These are phyloP conservation scores for Spathaspora girioi DNA, from an alignment of 805 yeast species.

Conservation along the genomic window DNA sequence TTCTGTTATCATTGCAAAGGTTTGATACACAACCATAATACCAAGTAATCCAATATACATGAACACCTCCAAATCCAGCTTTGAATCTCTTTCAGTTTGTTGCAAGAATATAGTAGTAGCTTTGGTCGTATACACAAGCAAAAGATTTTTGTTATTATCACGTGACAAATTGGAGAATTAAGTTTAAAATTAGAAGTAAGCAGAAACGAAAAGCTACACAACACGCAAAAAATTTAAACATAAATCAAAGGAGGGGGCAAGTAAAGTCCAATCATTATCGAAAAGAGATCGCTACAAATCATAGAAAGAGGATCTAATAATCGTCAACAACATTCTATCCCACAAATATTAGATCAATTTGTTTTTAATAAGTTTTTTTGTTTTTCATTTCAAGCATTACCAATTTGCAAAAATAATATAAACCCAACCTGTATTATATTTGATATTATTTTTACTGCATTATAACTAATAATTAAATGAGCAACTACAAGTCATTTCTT, in stretches of 20 bases:
- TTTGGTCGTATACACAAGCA: too few relatives aligned
- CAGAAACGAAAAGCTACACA: neutral
- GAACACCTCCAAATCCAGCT: too few relatives aligned
- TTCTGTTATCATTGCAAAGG: neutral
- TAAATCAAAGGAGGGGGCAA: neutral
- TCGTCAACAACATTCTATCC: too few relatives aligned
- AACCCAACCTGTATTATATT: neutral
- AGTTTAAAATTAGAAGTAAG: neutral
- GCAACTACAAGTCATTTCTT: neutral
- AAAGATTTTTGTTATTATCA: neutral
- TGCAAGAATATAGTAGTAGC: too few relatives aligned
- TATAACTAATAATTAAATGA: neutral
- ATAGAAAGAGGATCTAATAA: too few relatives aligned
- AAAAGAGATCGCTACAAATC: neutral
- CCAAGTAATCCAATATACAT: too few relatives aligned
- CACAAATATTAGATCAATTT: too few relatives aligned
- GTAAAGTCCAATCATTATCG: neutral
- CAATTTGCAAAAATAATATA: neutral
- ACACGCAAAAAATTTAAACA: neutral
- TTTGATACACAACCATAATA: too few relatives aligned
- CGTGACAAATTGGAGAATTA: neutral
- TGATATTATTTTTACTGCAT: neutral
- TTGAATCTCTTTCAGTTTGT: too few relatives aligned
- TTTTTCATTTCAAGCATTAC: neutral
- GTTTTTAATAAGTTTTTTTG: neutral